Evolutionary conservation across 2,329 filamentous ascomycete species (phyloP).

Genomic region (Plectosphaerella plurivora): DNA sequence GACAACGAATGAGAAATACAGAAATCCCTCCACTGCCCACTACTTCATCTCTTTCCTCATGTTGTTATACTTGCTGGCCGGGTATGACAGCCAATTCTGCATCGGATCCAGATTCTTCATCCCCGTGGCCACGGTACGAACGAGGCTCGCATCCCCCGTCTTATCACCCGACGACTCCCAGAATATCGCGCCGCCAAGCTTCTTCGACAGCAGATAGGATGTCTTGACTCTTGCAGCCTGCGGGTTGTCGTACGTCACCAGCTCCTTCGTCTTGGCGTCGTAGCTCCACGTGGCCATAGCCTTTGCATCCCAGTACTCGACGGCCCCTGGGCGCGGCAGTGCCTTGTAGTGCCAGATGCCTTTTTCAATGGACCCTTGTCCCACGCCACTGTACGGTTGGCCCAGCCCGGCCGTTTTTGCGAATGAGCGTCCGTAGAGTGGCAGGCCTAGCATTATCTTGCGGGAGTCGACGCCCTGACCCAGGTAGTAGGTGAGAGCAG

Average conservation of each 20-base stretch:
- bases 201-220: conserved; percentile 52
- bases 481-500: conserved; percentile 61
- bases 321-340: conserved; percentile 57
- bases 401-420: conserved; percentile 64
- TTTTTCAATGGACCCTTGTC: conserved; percentile 50
- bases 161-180: conserved; percentile 76
- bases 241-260: conserved; percentile 68
- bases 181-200: conserved; percentile 74
- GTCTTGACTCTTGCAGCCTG: conserved; percentile 57
- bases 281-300: conserved; percentile 69
- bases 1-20: background rate
- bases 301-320: conserved; percentile 50
- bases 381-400: conserved; percentile 57
- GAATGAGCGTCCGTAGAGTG: conserved; percentile 77
- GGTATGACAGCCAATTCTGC: conserved; percentile 51
- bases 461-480: conserved; percentile 48
- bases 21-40: background rate
- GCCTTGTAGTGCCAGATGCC: conserved; percentile 72
- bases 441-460: conserved; percentile 73
- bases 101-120: conserved; percentile 44
- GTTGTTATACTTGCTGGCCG: conserved; percentile 54
- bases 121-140: conserved; percentile 42
- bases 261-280: conserved; percentile 49
- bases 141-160: conserved; percentile 49
- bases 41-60: conserved; percentile 34